phyloP scores from a whole-genome alignment of 148 eudicot genomes.

The Dianthus caryophyllus region DNA sequence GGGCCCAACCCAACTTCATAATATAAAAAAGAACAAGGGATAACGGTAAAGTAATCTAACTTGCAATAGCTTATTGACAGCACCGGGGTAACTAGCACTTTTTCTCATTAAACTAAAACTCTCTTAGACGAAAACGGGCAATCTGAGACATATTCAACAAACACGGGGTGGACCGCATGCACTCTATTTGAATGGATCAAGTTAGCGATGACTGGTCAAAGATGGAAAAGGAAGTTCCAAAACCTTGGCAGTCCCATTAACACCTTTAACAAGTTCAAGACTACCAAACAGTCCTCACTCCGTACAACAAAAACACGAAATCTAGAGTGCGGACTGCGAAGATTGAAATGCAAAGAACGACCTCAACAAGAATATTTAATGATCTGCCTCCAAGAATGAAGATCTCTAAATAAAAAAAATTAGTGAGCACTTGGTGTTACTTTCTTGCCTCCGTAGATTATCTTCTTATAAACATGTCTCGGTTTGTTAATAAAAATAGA shows the following conservation, averaged over 20 bases:
- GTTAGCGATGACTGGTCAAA: neutral
- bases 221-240: neutral
- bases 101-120: neutral
- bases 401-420: neutral
- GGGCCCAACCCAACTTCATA: too few species aligned
- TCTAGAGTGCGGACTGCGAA: too few species aligned
- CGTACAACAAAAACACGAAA: too few species aligned
- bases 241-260: neutral
- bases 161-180: neutral
- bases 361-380: too few species aligned
- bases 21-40: too few species aligned
- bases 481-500: neutral
- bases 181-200: neutral
- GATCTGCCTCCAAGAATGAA: neutral
- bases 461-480: neutral
- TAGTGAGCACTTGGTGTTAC: neutral
- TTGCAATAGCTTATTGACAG: too few species aligned
- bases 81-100: neutral
- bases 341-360: too few species aligned
- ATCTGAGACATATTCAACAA: neutral
- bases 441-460: neutral
- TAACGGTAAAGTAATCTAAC: too few species aligned
- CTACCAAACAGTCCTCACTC: too few species aligned
- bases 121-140: neutral
- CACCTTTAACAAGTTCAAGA: neutral